These are phyloP conservation scores for Diospyros kaki DNA, from an alignment of 148 eudicot species.

Conservation along the genomic window DNA sequence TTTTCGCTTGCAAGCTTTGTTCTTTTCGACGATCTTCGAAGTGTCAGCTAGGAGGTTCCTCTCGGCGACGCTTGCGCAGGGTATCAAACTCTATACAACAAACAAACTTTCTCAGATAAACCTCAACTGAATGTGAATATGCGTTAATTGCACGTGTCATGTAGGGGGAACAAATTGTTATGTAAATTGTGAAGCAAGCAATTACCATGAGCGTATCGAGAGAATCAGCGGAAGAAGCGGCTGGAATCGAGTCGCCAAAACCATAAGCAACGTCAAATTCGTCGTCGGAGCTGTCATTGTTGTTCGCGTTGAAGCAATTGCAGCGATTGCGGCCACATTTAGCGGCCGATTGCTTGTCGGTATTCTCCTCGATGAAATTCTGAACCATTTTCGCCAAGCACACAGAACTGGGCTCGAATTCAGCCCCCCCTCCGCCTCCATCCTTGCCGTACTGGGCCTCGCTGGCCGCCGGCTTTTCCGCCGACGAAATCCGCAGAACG, in stretches of 20 bases:
- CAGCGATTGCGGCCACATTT: slow-evolving; percentile 54
- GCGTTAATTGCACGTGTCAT: too few relatives aligned
- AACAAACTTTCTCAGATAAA: not conserved
- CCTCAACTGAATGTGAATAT: not conserved
- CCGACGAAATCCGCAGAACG: slow-evolving; percentile 35
- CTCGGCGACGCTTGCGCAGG: slow-evolving; percentile 42
- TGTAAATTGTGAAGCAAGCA: not conserved
- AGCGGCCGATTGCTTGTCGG: slow-evolving; percentile 30
- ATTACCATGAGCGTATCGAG: slow-evolving; percentile 52
- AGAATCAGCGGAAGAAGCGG: slow-evolving; percentile 26
- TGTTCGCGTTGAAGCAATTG: slow-evolving; percentile 64
- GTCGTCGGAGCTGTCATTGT: slow-evolving; percentile 59
- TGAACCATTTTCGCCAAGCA: slow-evolving; percentile 61
- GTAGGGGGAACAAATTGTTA: not conserved
- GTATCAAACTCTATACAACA: slow-evolving; percentile 47
- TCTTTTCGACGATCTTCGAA: slow-evolving; percentile 51
- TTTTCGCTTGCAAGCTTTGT: slow-evolving; percentile 42
- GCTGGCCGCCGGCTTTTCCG: slow-evolving; percentile 22
- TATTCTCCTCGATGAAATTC: slow-evolving; percentile 49
- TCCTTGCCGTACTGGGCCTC: slow-evolving; percentile 10
- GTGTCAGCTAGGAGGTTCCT: slow-evolving; percentile 61
- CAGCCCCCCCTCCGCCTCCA: slow-evolving; percentile 6
- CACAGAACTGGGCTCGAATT: slow-evolving; percentile 51
- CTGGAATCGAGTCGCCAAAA: slow-evolving; percentile 19
- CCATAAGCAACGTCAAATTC: slow-evolving; percentile 39